Conservation (phyloP, 768 basidiomycete genomes). For the Boletus eberwhitei region DNA sequence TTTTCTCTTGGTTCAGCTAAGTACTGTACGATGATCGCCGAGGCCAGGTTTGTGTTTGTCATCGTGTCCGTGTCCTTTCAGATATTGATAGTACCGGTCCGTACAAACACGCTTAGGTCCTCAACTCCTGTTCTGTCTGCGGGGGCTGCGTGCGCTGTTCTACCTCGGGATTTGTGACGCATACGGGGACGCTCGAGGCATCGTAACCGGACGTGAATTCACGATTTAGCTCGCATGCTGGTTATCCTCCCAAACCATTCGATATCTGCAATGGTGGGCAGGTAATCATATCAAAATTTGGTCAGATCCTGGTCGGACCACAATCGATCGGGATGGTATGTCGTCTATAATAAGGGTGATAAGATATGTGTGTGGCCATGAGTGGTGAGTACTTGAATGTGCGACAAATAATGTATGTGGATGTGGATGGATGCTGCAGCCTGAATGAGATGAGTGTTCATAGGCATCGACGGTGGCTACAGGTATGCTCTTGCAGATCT, state of each 20-base stretch:
- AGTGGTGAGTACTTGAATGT: slow-evolving; percentile 29
- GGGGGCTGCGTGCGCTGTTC: too few species aligned
- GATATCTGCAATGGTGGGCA: neutral
- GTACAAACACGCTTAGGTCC: neutral
- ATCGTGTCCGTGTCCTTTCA: neutral
- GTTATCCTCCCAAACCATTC: neutral
- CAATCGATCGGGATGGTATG: slow-evolving; percentile 9
- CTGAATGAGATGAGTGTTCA: neutral
- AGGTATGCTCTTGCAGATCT: slow-evolving; percentile 50
- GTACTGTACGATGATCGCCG: too few species aligned
- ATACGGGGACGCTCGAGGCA: neutral
- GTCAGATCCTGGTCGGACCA: neutral
- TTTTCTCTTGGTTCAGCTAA: neutral
- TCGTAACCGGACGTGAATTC: neutral
- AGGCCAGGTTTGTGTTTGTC: neutral
- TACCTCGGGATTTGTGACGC: neutral
- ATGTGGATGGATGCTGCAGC: slow-evolving; percentile 7
- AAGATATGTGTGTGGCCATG: slow-evolving; percentile 29
- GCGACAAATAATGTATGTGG: slow-evolving; percentile 17
- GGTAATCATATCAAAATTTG: neutral
- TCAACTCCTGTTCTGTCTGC: neutral
- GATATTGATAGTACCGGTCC: neutral
- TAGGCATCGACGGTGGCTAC: slow-evolving; percentile 19
- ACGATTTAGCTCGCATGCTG: neutral
- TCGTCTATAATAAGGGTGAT: slow-evolving; percentile 25